Conservation (phyloP, 2,329 filamentous ascomycete genomes). For the Diaporthe helianthi region DNA sequence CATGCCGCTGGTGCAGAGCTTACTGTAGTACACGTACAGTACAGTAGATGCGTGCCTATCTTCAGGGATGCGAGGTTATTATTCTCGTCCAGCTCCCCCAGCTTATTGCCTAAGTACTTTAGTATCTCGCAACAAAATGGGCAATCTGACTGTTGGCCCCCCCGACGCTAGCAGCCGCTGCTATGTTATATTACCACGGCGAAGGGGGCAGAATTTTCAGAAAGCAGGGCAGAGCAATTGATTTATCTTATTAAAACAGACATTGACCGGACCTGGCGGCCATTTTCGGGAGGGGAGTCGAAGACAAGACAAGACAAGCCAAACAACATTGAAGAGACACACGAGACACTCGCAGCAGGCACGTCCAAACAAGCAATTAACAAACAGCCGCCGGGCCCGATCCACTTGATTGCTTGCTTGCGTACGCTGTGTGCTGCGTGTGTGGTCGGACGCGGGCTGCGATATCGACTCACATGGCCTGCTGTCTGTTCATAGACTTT, state of each 20-base stretch:
- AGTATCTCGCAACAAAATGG: slow-evolving; percentile 6
- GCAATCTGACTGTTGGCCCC: slow-evolving; percentile 20
- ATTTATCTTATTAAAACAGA: too few species aligned
- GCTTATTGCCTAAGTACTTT: too few species aligned
- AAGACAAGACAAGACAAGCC: not conserved
- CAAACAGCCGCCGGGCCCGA: slow-evolving; percentile 9
- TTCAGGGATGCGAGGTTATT: slow-evolving; percentile 22
- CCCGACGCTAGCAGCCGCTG: slow-evolving; percentile 18
- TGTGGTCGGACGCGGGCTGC: slow-evolving; percentile 12
- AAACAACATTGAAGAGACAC: too few species aligned
- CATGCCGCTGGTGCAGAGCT: slow-evolving; percentile 13
- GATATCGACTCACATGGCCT: slow-evolving; percentile 25
- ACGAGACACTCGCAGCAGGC: not conserved
- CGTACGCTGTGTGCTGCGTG: not conserved
- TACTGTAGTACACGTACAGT: too few species aligned
- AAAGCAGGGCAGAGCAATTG: not conserved
- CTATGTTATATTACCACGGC: slow-evolving; percentile 15
- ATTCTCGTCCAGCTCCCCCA: slow-evolving; percentile 21
- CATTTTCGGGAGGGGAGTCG: not conserved
- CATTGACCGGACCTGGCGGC: not conserved
- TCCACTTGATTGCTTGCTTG: not conserved
- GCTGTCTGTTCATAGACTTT: slow-evolving; percentile 25
- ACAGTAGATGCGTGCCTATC: slow-evolving; percentile 7
- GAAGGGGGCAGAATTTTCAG: slow-evolving; percentile 12
- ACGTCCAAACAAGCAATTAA: not conserved